A percentile compares a stretch with the other conserved stretches of the same genome.
These are phyloP conservation scores for Phytophthora pluvialis DNA, from an alignment of 352 stramenopile genomes.

Conservation along the genomic window DNA sequence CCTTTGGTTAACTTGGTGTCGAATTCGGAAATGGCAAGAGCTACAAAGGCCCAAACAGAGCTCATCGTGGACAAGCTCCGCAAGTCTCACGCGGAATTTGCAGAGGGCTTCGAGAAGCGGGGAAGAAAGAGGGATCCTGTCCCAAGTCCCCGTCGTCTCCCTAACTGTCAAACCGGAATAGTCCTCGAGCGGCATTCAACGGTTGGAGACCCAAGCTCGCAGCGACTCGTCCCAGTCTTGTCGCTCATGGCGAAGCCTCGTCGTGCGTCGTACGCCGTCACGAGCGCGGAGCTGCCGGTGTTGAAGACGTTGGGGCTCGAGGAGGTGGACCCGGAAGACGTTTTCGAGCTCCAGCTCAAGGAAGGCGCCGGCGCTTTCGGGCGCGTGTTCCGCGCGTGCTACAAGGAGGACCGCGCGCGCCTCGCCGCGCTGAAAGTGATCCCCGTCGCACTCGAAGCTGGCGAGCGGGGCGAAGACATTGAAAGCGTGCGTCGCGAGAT, in stretches of 20 bases:
- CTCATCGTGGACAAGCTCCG: too few species aligned
- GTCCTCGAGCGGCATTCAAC: neutral
- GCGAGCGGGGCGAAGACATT: slow-evolving; percentile 70
- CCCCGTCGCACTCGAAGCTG: slow-evolving; percentile 64
- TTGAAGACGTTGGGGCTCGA: slow-evolving; percentile 68
- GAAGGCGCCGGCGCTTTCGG: slow-evolving; percentile 75
- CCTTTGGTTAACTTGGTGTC: slow-evolving; percentile 54
- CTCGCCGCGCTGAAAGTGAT: slow-evolving; percentile 81
- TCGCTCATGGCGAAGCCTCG: slow-evolving; percentile 30
- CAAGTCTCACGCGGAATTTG: slow-evolving; percentile 7
- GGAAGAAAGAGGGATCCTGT: slow-evolving; percentile 10
- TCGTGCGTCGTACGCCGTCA: slow-evolving; percentile 38
- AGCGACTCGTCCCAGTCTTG: slow-evolving; percentile 28
- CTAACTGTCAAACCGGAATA: slow-evolving; percentile 32
- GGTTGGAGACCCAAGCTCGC: slow-evolving; percentile 11
- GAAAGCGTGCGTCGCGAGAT: slow-evolving; percentile 77
- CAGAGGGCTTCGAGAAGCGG: slow-evolving; percentile 15
- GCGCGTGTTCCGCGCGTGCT: slow-evolving; percentile 70
- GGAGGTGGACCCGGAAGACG: slow-evolving; percentile 62
- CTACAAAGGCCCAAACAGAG: too few species aligned
- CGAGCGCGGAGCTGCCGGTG: slow-evolving; percentile 36
- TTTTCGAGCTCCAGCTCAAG: slow-evolving; percentile 79
- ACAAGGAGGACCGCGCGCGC: slow-evolving; percentile 43
- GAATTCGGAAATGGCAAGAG: slow-evolving; percentile 53
- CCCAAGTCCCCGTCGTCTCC: slow-evolving; percentile 9